Conservation (phyloP, 2,329 filamentous ascomycete species). For the Cordyceps farinosa region DNA sequence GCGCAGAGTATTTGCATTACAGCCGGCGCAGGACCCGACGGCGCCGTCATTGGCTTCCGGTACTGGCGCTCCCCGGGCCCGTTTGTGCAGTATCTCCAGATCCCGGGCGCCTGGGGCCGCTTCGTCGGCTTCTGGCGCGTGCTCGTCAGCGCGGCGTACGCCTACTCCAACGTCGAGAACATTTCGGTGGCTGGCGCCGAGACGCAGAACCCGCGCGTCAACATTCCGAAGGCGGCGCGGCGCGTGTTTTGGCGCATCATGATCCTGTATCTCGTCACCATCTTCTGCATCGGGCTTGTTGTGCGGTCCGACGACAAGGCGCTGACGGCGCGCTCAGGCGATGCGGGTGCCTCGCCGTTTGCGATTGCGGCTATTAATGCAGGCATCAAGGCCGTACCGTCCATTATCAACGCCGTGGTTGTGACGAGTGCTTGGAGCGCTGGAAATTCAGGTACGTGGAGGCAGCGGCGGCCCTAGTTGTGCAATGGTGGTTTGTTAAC, state of each 20-base stretch:
- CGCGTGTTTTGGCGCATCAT: slow-evolving; percentile 54
- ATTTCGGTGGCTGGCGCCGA: slow-evolving; percentile 52
- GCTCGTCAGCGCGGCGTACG: slow-evolving; percentile 36
- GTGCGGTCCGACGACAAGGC: slow-evolving; percentile 39
- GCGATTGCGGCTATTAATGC: slow-evolving; percentile 49
- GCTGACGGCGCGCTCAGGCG: slow-evolving; percentile 28
- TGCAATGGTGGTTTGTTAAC: neutral
- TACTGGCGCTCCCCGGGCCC: slow-evolving; percentile 59
- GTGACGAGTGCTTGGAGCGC: slow-evolving; percentile 24
- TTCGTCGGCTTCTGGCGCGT: slow-evolving; percentile 43
- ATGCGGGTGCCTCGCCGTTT: slow-evolving; percentile 48
- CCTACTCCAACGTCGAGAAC: slow-evolving; percentile 51
- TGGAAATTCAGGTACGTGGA: slow-evolving; percentile 20
- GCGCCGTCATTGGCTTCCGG: slow-evolving; percentile 57
- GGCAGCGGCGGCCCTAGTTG: no score
- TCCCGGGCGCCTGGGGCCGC: slow-evolving; percentile 48
- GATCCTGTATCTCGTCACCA: slow-evolving; percentile 50
- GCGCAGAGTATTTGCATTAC: slow-evolving; percentile 48
- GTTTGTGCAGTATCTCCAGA: slow-evolving; percentile 43
- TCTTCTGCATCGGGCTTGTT: slow-evolving; percentile 51
- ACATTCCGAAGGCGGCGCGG: slow-evolving; percentile 49
- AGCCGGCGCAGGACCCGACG: slow-evolving; percentile 51
- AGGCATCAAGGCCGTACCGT: slow-evolving; percentile 47
- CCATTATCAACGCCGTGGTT: slow-evolving; percentile 52
- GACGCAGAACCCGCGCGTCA: slow-evolving; percentile 44